Evolutionary conservation across 495 filamentous ascomycete genomes (phyloP), one percentile per base, ranked within the genome.

Genomic region (Penicillium egyptiacum): DNA sequence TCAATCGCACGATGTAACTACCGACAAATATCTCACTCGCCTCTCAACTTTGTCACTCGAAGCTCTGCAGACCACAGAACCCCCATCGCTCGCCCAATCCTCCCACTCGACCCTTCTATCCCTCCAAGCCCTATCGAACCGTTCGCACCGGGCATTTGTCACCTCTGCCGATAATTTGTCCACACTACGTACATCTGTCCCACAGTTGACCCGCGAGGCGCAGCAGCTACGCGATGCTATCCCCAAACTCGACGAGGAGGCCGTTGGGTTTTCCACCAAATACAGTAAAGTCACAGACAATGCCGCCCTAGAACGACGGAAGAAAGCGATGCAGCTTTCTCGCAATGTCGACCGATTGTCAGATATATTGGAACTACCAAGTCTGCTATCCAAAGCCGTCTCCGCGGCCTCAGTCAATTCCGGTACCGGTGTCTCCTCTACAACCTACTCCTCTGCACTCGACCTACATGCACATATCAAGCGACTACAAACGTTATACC

Each of bases 391-490:
- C 5, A 85, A 88, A 14, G 79, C 88, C 22, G 88, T 93, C 22
- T 83, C 85, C 16, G 81, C 84, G 0, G 78, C 82, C 6, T 75
- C 82, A 11, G 76, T 77, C 35, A 75, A 67, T 59, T 76, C 78
- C 1, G 74, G 75, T 26, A 68, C 74, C 6, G 71, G 78, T 1
- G 69, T 78, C 4, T 70, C 77, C 12, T 86, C 83, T n/a, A 83
- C 86, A 14, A 94, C 89, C 59, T 96, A 96, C 72, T 88, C 93
- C 3, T 89, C 90, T 0, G 93, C 93, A 1, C 79, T 99, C 43
- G 95, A 99, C 64, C 78, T 98, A 5, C 87, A 96, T 67, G 86
- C 88, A n/a, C 95, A 97, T 73, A 96, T 97, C 69, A 89, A 90
- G 56, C 82, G 95, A 17, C 77, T 99, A 3, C 86, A 92, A 56